Evolutionary conservation across 176 grass and related monocot species (phyloP).

Genomic region (Avena insularis): DNA sequence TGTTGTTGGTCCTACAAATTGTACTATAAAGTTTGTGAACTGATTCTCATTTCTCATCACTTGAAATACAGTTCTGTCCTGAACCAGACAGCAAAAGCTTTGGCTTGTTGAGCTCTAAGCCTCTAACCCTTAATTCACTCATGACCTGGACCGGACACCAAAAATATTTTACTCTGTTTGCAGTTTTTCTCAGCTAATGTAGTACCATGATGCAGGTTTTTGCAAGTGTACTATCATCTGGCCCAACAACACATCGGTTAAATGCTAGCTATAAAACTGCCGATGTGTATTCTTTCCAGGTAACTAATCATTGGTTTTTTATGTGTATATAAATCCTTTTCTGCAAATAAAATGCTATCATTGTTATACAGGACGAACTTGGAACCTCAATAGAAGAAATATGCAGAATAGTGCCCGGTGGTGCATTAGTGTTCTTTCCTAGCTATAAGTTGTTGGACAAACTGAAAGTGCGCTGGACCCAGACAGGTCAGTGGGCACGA

Average conservation of each 20-base stretch:
- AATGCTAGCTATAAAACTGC: slow-evolving; percentile 94
- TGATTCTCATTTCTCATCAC: slow-evolving; percentile 18
- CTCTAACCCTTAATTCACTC: slow-evolving; percentile 3
- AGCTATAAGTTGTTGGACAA: slow-evolving; percentile 97
- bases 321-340: slow-evolving; percentile 8
- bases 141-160: background rate
- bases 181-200: slow-evolving; percentile 14
- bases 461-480: slow-evolving; percentile 70
- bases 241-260: slow-evolving; percentile 68
- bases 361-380: slow-evolving; percentile 79
- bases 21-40: slow-evolving; percentile 21
- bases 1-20: background rate
- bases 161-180: background rate
- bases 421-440: slow-evolving; percentile 93
- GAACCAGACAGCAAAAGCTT: background rate
- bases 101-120: slow-evolving; percentile 5
- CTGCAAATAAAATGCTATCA: slow-evolving; percentile 6
- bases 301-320: slow-evolving; percentile 41
- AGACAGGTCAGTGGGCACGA: slow-evolving; percentile 89
- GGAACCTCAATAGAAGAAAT: slow-evolving; percentile 94
- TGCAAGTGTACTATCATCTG: slow-evolving; percentile 74
- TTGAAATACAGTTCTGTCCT: background rate
- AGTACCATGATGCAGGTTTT: slow-evolving; percentile 65
- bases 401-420: slow-evolving; percentile 83
- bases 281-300: slow-evolving; percentile 80